Conservation (phyloP, 2,329 filamentous ascomycete species). For the Tolypocladium nubicola region DNA sequence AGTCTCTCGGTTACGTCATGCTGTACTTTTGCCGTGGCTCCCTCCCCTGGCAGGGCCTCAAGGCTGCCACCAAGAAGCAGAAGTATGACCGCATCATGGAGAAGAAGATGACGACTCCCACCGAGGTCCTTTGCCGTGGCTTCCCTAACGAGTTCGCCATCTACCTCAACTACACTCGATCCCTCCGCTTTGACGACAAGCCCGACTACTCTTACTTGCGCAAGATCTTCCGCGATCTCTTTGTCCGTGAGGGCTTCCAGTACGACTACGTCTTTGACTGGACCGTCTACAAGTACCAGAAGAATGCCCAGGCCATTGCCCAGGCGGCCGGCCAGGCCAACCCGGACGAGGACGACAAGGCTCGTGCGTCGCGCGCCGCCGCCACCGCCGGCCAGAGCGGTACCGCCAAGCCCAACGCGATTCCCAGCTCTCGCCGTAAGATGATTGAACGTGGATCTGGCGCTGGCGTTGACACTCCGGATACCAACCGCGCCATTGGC, state of each 20-base stretch:
- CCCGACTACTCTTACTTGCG: conserved; percentile 98
- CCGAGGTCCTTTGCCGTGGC: conserved; percentile 94
- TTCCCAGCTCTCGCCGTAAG: conserved; percentile 73
- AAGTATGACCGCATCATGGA: conserved; percentile 99
- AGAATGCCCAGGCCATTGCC: conserved; percentile 92
- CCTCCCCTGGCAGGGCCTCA: conserved; percentile 95
- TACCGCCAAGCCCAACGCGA: conserved; percentile 59
- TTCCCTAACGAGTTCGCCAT: conserved; percentile 99
- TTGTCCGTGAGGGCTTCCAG: conserved; percentile 98
- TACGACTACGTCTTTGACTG: conserved; percentile 99
- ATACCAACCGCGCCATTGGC: conserved; percentile 65
- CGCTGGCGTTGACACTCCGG: conserved; percentile 53
- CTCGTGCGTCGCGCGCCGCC: conserved; percentile 55
- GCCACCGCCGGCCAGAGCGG: conserved; percentile 54
- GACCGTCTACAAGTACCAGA: conserved; percentile 99
- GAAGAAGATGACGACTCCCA: conserved; percentile 99
- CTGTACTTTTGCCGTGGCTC: conserved; percentile 99
- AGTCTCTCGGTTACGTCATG: conserved; percentile 98
- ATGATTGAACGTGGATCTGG: conserved; percentile 60
- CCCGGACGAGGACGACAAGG: conserved; percentile 69
- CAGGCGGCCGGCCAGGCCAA: conserved; percentile 60
- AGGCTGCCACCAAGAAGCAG: conserved; percentile 99
- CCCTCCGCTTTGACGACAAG: conserved; percentile 98
- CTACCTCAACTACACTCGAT: conserved; percentile 98
- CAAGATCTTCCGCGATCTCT: conserved; percentile 99